Percentiles rank a stretch among this genome's conserved stretches.
These are phyloP conservation scores for Suillus subalutaceus DNA, from an alignment of 768 basidiomycete genomes.

Conservation along the genomic window DNA sequence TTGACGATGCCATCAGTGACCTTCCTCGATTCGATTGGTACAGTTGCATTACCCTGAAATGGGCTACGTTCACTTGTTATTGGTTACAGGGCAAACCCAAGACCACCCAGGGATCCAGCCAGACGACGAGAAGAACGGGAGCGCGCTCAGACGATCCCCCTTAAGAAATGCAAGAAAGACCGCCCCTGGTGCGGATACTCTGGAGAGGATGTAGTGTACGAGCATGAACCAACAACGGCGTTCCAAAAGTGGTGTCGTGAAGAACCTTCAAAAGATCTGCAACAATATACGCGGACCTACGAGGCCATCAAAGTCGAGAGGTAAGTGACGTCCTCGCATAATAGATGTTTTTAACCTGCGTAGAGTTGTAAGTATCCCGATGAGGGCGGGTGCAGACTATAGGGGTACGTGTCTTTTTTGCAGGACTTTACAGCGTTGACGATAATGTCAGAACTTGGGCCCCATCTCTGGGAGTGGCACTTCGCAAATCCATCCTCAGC, in stretches of 20 bases:
- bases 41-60: conserved; percentile 10
- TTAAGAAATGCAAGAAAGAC: conserved; percentile 43
- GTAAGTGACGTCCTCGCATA: conserved; percentile 37
- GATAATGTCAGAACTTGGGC: conserved; percentile 41
- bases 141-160: conserved; percentile 22
- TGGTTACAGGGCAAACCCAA: conserved; percentile 28
- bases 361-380: conserved; percentile 64
- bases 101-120: not conserved
- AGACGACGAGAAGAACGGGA: conserved; percentile 22
- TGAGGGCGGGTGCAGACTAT: conserved; percentile 64
- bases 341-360: conserved; percentile 1
- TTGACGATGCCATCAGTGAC: conserved; percentile 77
- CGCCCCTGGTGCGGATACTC: conserved; percentile 36
- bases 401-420: conserved; percentile 42
- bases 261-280: conserved; percentile 51
- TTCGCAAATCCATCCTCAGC: conserved; percentile 61
- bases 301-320: conserved; percentile 56
- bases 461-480: conserved; percentile 59
- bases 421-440: not conserved
- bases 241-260: conserved; percentile 53
- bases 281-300: conserved; percentile 68
- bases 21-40: conserved; percentile 78
- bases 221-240: conserved; percentile 36
- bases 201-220: conserved; percentile 33
- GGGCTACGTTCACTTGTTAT: not conserved